Base-by-base conservation (phyloP, 2,329 filamentous ascomycete species). In the Ceratocystis ficicola region DNA sequence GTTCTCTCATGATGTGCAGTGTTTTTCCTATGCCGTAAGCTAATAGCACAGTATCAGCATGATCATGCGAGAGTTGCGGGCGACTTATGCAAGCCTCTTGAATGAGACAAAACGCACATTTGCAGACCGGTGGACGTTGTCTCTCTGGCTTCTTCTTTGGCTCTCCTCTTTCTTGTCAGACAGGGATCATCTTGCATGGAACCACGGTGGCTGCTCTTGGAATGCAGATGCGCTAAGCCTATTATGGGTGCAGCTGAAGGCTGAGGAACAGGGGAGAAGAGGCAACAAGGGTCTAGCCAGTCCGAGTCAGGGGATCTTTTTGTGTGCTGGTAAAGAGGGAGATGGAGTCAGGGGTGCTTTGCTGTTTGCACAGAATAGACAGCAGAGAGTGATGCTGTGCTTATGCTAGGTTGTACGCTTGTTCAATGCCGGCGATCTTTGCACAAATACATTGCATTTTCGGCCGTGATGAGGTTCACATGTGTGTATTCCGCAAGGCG, bases 201-300 rank as follows among this genome's bases (percentile, higher is more conserved):
- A 17, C 30, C 12, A 57, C 32, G 55, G 55, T 59, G 30, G 55
- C 10, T 17, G 55, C 36, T 22, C 55, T 59, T 59, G 55, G 55
- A 28, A 15, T 20, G 55, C 55, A 59, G 55, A 59, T 59, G 55
- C 25, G 55, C 55, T 59, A 59, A 59, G 28, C 55, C 55, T 59
- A 8, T 59, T 59, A 8, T 10, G 17, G 55, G 15, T 8, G 22
- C 28, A 59, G 55, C 55, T 59, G 55, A 59, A 30, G 55, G 55
- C 28, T 59, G 55, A 59, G 15, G 32, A 32, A 20, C 55, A 59
- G 55, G 55, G 55, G 55, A 28, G 25, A 3, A 57, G 52, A 10
- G 5, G 22, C 12, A 41, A 12, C 10, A 41, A 12, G 36, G 22
- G 52, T 30, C 17, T 57, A 17, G 20, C 25, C 25, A 15, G 22